Percentiles rank a stretch among this genome's conserved stretches.
Evolutionary conservation across 1,284 basidiomycete species (phyloP).

Genomic region (Amylostereum chailletii): DNA sequence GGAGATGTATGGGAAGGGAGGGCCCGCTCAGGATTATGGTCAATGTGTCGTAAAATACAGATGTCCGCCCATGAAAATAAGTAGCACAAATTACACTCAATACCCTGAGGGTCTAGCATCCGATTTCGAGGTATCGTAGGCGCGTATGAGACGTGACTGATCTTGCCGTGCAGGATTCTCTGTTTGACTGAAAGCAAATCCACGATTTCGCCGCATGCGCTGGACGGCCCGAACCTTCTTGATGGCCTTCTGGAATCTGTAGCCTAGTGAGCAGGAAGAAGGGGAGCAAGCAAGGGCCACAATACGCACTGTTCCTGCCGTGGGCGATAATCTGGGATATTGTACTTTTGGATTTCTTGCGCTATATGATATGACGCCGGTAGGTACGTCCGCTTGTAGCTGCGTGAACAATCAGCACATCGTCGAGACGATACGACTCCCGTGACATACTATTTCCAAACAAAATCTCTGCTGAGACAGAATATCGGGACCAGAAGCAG

Average conservation of each 20-base stretch:
- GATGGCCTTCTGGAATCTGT: constrained; percentile 92
- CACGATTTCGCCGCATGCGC: constrained; percentile 87
- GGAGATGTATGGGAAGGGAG: too few species aligned
- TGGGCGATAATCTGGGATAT: constrained; percentile 94
- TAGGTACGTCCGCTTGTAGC: constrained; percentile 85
- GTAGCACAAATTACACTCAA: constrained; percentile 20
- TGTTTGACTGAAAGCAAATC: constrained; percentile 95
- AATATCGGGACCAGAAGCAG: constrained; percentile 83
- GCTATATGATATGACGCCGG: constrained; percentile 95
- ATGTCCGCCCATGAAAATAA: neutral
- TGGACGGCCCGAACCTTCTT: constrained; percentile 96
- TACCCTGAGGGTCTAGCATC: constrained; percentile 65
- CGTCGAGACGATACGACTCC: constrained; percentile 4
- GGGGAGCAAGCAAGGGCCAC: neutral
- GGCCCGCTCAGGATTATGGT: too few species aligned
- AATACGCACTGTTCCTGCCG: constrained; percentile 86
- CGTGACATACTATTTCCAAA: constrained; percentile 83
- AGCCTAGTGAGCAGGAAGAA: constrained; percentile 5
- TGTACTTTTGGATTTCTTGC: constrained; percentile 96
- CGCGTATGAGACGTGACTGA: constrained; percentile 79
- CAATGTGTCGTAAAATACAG: too few species aligned
- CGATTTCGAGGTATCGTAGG: constrained; percentile 82
- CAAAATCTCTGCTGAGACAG: constrained; percentile 87
- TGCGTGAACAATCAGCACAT: constrained; percentile 21
- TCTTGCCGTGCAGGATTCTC: constrained; percentile 78